Evolutionary conservation across 2,329 filamentous ascomycete genomes (phyloP).

Genomic region (Coniochaeta pulveracea): DNA sequence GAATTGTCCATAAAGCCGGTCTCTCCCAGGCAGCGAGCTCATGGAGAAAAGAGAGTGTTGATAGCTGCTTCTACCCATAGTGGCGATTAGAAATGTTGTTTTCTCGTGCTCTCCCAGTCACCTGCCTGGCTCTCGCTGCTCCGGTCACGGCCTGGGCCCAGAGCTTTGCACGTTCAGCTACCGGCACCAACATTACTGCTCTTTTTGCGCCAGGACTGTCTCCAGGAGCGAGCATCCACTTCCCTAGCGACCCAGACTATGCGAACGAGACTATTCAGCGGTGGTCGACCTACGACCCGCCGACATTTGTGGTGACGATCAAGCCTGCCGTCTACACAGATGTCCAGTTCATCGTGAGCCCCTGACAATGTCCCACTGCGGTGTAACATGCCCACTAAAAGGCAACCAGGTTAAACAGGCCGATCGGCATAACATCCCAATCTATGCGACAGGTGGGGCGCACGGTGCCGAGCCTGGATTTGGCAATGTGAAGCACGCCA

Average conservation of each 20-base stretch:
- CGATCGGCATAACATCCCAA: background rate
- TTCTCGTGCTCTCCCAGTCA: too few species aligned
- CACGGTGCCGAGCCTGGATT: background rate
- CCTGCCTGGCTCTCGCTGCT: too few species aligned
- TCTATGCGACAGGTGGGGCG: background rate
- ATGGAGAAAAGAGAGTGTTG: too few species aligned
- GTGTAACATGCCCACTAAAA: background rate
- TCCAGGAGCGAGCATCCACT: background rate
- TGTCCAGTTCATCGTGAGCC: background rate
- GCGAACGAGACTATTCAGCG: background rate
- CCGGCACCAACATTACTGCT: background rate
- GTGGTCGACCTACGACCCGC: background rate
- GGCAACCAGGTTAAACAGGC: background rate
- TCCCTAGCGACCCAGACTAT: background rate
- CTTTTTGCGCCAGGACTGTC: background rate
- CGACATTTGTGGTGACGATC: background rate
- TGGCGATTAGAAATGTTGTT: too few species aligned
- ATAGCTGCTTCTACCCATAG: too few species aligned
- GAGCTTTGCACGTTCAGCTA: too few species aligned
- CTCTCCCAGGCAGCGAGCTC: too few species aligned
- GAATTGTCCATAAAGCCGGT: too few species aligned
- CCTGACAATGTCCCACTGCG: background rate
- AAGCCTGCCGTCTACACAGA: background rate
- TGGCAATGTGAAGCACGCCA: background rate
- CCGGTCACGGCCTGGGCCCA: too few species aligned